phyloP scores from a whole-genome alignment of 495 filamentous ascomycete species.

The Aspergillus coremiiformis region DNA sequence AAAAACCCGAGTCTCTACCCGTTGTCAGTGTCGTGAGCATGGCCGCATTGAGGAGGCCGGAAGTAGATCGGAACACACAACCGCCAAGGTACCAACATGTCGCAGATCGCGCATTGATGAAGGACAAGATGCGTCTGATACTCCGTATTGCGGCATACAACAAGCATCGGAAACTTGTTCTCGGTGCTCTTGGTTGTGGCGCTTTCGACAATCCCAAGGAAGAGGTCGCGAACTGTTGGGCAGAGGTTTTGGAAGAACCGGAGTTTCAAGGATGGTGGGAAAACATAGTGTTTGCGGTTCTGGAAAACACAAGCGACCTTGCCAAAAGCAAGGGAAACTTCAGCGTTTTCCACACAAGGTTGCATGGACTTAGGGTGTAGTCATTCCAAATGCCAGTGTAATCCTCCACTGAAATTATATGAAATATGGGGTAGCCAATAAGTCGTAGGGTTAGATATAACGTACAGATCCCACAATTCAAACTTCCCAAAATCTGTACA shows the following conservation, averaged over 20 bases:
- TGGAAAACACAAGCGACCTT: slow-evolving; percentile 16
- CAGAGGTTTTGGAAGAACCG: slow-evolving; percentile 47
- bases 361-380: slow-evolving; percentile 29
- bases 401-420: background rate
- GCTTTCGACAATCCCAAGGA: slow-evolving; percentile 52
- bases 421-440: no score
- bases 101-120: slow-evolving; percentile 42
- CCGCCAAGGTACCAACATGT: slow-evolving; percentile 24
- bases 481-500: no score
- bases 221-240: slow-evolving; percentile 56
- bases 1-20: slow-evolving; percentile 31
- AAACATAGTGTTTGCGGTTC: slow-evolving; percentile 28
- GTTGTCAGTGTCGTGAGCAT: slow-evolving; percentile 52
- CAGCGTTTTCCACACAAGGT: slow-evolving; percentile 37
- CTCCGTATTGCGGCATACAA: slow-evolving; percentile 47
- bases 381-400: background rate
- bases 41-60: slow-evolving; percentile 45
- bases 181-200: slow-evolving; percentile 64
- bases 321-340: slow-evolving; percentile 36
- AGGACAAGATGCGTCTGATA: slow-evolving; percentile 51
- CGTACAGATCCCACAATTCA: no score
- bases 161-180: slow-evolving; percentile 47
- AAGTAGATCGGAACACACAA: slow-evolving; percentile 20
- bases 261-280: slow-evolving; percentile 45
- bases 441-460: background rate